Evolutionary conservation across 1,284 basidiomycete genomes (phyloP).

Genomic region (Pisolithus thermaeus): DNA sequence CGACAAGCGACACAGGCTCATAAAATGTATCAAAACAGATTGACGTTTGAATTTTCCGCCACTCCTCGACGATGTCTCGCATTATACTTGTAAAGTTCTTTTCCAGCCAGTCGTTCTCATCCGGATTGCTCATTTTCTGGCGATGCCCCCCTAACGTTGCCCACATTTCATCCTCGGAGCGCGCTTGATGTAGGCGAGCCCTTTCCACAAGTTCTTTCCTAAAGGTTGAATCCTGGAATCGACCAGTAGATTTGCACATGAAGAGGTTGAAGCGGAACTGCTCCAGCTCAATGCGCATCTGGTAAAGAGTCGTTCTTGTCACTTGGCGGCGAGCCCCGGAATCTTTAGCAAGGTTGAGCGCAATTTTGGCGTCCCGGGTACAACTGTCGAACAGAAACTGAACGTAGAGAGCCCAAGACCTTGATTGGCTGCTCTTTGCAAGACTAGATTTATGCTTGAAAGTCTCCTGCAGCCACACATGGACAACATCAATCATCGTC

Average conservation of each 20-base stretch:
- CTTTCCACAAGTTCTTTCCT: conserved; percentile 8
- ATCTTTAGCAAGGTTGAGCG: conserved; percentile 31
- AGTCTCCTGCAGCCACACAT: conserved; percentile 19
- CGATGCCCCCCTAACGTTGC: conserved; percentile 10
- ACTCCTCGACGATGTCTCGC: conserved; percentile 32
- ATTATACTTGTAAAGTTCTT: conserved; percentile 29
- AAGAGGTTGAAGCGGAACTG: conserved; percentile 27
- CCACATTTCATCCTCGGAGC: conserved; percentile 8
- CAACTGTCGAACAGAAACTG: conserved; percentile 39
- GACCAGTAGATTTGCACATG: conserved; percentile 18
- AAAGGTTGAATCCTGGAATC: conserved; percentile 8
- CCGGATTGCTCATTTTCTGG: conserved; percentile 12
- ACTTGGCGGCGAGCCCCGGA: conserved; percentile 35
- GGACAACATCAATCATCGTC: conserved; percentile 30
- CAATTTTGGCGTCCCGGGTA: conserved; percentile 35
- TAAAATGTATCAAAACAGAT: conserved; percentile 35
- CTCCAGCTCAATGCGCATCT: conserved; percentile 33
- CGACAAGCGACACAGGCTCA: conserved; percentile 36
- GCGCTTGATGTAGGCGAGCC: neutral
- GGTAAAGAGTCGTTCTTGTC: conserved; percentile 32
- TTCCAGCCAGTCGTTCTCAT: conserved; percentile 33
- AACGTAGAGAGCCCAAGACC: conserved; percentile 35
- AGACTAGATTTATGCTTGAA: conserved; percentile 1
- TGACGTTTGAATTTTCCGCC: conserved; percentile 27
- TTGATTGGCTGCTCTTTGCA: conserved; percentile 13